Conservation (phyloP, 768 basidiomycete genomes). For the Lentinus tigrinus region DNA sequence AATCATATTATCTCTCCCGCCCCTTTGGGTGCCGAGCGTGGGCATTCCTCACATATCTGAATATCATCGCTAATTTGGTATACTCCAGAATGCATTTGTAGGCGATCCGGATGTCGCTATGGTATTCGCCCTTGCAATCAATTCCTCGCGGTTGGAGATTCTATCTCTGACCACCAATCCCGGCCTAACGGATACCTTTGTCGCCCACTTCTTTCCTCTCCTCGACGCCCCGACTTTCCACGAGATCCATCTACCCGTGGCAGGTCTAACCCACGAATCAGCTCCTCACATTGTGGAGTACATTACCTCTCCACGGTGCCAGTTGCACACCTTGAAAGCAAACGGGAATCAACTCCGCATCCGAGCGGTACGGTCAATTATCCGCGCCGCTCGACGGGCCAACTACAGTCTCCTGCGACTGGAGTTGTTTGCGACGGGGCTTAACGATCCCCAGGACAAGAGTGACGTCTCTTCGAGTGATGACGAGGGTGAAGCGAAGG, state of each 20-base stretch:
- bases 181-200: constrained; percentile 51
- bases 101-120: constrained; percentile 35
- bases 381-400: constrained; percentile 41
- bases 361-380: constrained; percentile 43
- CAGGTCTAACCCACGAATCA: constrained; percentile 27
- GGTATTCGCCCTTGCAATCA: constrained; percentile 49
- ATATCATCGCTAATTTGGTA: not conserved
- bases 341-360: constrained; percentile 56
- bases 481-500: constrained; percentile 21
- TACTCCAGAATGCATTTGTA: constrained; percentile 39
- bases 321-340: constrained; percentile 47
- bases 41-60: not conserved
- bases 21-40: not conserved
- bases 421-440: constrained; percentile 48
- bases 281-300: constrained; percentile 45
- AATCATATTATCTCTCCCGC: too few species aligned
- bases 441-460: constrained; percentile 25
- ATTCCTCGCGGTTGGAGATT: constrained; percentile 49
- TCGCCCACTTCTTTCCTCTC: constrained; percentile 45
- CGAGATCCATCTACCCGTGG: constrained; percentile 55
- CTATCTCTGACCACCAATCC: constrained; percentile 52
- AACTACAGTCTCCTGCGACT: constrained; percentile 51
- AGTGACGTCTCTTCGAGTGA: constrained; percentile 26
- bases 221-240: constrained; percentile 49
- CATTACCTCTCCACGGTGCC: constrained; percentile 50